These are phyloP conservation scores for Suillus alpinus DNA, from an alignment of 768 basidiomycete species.

Conservation along the genomic window DNA sequence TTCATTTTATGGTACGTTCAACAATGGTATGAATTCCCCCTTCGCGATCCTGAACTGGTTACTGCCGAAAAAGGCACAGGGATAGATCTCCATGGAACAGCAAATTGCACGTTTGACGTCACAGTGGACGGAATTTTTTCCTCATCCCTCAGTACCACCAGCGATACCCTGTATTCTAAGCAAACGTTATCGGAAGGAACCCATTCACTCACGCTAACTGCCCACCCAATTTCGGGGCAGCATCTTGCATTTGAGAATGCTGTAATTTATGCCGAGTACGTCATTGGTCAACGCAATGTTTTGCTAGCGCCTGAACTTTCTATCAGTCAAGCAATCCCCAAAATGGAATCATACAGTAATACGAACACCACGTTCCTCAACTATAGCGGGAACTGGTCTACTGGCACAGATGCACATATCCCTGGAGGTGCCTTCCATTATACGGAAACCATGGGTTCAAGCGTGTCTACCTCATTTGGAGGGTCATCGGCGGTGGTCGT, in stretches of 20 bases:
- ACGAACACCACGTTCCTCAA: constrained; percentile 14
- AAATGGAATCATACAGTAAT: constrained; percentile 4
- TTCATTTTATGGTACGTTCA: constrained; percentile 24
- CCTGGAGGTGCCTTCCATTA: constrained; percentile 5
- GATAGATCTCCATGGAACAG: constrained; percentile 7
- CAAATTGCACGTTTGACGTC: constrained; percentile 14
- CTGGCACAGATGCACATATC: constrained; percentile 5
- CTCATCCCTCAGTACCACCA: not conserved
- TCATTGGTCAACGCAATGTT: not conserved
- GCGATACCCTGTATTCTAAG: constrained; percentile 5
- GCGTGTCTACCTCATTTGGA: constrained; percentile 6
- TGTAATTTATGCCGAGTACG: constrained; percentile 1
- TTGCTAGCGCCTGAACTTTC: not conserved
- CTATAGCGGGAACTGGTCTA: constrained; percentile 13
- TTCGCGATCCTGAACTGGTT: not conserved
- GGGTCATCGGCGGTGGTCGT: constrained; percentile 11
- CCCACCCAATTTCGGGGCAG: constrained; percentile 7
- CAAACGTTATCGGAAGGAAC: constrained; percentile 3
- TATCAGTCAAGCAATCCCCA: constrained; percentile 3
- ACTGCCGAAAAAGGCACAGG: constrained; percentile 7
- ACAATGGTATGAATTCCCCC: not conserved
- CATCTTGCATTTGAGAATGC: constrained; percentile 10
- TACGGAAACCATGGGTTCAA: constrained; percentile 5
- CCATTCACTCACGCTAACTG: constrained; percentile 11
- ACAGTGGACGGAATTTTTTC: constrained; percentile 5